These are phyloP conservation scores for Saccharomycopsis selenospora DNA, from an alignment of 805 yeast genomes.

Conservation along the genomic window DNA sequence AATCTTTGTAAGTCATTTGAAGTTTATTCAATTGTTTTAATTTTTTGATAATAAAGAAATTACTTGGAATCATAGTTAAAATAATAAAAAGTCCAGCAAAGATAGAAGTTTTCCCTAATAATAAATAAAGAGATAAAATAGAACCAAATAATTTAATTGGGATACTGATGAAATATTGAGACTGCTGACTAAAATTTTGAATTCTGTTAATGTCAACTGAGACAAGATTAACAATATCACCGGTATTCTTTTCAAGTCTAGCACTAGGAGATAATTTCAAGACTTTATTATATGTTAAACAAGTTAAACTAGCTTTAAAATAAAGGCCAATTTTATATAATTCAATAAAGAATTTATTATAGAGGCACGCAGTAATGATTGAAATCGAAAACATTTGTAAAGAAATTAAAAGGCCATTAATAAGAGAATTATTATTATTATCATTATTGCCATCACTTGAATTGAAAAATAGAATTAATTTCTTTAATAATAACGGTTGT, in stretches of 20 bases:
- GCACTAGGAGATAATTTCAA: constrained; percentile 58
- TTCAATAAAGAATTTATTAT: constrained; percentile 60
- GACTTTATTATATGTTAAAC: constrained; percentile 65
- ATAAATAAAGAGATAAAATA: constrained; percentile 43
- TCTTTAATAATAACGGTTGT: constrained; percentile 49
- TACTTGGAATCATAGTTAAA: constrained; percentile 51
- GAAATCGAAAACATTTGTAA: constrained; percentile 37
- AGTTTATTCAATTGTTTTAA: constrained; percentile 40
- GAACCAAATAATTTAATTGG: constrained; percentile 52
- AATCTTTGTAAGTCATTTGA: constrained; percentile 58
- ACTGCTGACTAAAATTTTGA: constrained; percentile 47
- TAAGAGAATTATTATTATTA: constrained; percentile 34
- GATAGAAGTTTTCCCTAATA: constrained; percentile 48
- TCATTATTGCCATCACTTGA: constrained; percentile 23
- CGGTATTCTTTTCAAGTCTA: constrained; percentile 53
- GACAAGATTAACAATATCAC: constrained; percentile 73
- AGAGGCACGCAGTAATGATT: constrained; percentile 50
- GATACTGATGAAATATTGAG: constrained; percentile 49
- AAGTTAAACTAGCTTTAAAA: constrained; percentile 55
- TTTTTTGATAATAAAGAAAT: constrained; percentile 40
- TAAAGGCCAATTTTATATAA: constrained; percentile 58
- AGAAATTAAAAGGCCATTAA: constrained; percentile 59
- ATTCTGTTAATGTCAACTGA: constrained; percentile 70
- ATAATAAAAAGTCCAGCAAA: constrained; percentile 49
- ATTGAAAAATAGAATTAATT: constrained; percentile 41